These are phyloP conservation scores for Umbilicaria muhlenbergii DNA, from an alignment of 495 filamentous ascomycete species.

Conservation along the genomic window DNA sequence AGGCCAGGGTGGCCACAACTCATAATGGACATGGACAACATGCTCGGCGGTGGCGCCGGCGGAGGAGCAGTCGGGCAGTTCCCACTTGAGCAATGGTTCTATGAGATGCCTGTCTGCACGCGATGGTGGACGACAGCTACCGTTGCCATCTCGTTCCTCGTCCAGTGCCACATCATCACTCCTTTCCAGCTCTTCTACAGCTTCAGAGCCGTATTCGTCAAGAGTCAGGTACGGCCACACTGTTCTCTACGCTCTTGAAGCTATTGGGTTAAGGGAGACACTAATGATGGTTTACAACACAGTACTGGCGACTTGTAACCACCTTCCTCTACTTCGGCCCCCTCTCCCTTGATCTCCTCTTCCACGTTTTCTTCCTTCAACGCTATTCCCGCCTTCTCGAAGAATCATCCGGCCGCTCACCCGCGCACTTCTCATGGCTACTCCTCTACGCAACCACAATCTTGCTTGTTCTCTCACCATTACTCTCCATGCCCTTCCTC, in stretches of 20 bases:
- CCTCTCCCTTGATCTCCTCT: slow-evolving; percentile 83
- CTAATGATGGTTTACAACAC: slow-evolving; percentile 1
- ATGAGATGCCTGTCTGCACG: slow-evolving; percentile 91
- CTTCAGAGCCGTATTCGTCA: slow-evolving; percentile 77
- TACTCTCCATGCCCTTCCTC: slow-evolving; percentile 77
- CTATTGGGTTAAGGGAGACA: slow-evolving; percentile 4
- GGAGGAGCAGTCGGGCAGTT: slow-evolving; percentile 49
- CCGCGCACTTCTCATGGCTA: slow-evolving; percentile 90
- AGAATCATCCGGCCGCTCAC: slow-evolving; percentile 76
- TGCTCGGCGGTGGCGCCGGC: slow-evolving; percentile 38
- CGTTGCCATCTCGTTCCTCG: slow-evolving; percentile 71
- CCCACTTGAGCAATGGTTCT: slow-evolving; percentile 92
- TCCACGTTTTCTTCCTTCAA: slow-evolving; percentile 97
- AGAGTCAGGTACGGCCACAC: slow-evolving; percentile 51
- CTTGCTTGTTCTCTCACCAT: slow-evolving; percentile 65
- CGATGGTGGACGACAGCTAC: slow-evolving; percentile 93
- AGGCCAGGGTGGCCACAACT: no score
- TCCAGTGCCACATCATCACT: slow-evolving; percentile 81
- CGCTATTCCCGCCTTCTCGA: slow-evolving; percentile 92
- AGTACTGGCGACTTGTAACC: slow-evolving; percentile 93
- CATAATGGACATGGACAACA: slow-evolving; percentile 43
- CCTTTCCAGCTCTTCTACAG: slow-evolving; percentile 96
- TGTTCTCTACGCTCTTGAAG: background rate
- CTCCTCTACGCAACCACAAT: slow-evolving; percentile 67
- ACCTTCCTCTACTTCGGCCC: slow-evolving; percentile 97